phyloP scores from a whole-genome alignment of 257 asterid species.

The Henckelia pumila region DNA sequence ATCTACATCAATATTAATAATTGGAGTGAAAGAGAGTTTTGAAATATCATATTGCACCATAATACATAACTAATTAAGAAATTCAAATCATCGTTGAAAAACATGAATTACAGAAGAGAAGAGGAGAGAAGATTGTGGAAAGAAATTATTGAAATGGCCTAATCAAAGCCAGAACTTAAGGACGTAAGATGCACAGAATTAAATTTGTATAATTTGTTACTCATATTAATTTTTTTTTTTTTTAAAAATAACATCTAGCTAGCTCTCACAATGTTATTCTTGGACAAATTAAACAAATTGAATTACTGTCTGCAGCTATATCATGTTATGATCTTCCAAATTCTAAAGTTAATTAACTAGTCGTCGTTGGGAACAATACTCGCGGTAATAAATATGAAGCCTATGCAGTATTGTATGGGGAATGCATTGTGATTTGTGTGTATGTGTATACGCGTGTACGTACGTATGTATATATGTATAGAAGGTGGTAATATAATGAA shows the following conservation, averaged over 20 bases:
- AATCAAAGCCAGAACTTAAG: background rate
- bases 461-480: background rate
- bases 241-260: too few species aligned
- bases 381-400: too few species aligned
- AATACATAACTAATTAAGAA: background rate
- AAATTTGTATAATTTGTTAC: background rate
- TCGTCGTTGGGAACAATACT: background rate
- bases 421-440: background rate
- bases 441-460: too few species aligned
- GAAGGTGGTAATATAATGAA: too few species aligned
- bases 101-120: slow-evolving; percentile 26
- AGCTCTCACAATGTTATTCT: too few species aligned
- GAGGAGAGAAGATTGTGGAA: slow-evolving; percentile 9
- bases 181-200: too few species aligned
- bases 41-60: too few species aligned
- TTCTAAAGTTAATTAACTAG: background rate
- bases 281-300: background rate
- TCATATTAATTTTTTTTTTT: background rate
- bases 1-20: slow-evolving; percentile 24
- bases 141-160: background rate
- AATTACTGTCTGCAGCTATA: too few species aligned
- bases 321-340: background rate
- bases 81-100: slow-evolving; percentile 29
- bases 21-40: slow-evolving; percentile 3
- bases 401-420: background rate